Base-by-base conservation (phyloP, 441 rosid species). In the Dalechampia spathulata region DNA sequence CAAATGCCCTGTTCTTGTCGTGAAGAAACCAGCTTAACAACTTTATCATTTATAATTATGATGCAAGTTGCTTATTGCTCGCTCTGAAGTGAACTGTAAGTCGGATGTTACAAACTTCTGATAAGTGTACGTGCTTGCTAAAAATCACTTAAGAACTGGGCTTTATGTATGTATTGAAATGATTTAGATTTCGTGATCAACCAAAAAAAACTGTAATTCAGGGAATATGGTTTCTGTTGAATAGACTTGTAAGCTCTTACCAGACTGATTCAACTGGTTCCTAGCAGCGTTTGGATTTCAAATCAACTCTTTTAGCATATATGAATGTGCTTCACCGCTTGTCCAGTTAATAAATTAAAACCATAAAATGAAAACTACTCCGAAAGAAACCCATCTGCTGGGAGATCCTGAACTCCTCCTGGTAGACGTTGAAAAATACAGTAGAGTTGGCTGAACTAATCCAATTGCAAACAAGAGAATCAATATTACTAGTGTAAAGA, bases 1-100 rank as follows among this genome's bases (percentile, higher is more conserved):
- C 22, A 65, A 76, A 42, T 72, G 78, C 63, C 71, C 80, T 19
- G 75, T 75, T 66, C 65, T 80, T 32, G 65, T 75, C 46, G 78
- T 70, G 52, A 75, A 61, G 25, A 50, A 52, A 53, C 40, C 34
- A 22, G 57, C 47, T 61, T 65, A 64, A 63, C 57, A 61, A 37
- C 16, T 55, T 42, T 56, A 17, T 13, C 25, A 48, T 6, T 14
- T 6, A 17, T 3, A 34, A 8, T 7, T 34, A 14, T 8, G 11
- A 3, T 14, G 11, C 12, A 9, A 34, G 8, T 11, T 14, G 1
- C 2, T 7, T 28, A 46, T 22, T 46, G 12, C 30, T 47, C 32
- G 19, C 7, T 5, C 16, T 3, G 17, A 25, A 32, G 16, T 13
- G 32, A 47, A 4, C 32, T 23, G 26, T 6, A 22, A 22, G 12